These are phyloP conservation scores for Phaseolus lunatus DNA, from an alignment of 306 rosid genomes.

Conservation along the genomic window DNA sequence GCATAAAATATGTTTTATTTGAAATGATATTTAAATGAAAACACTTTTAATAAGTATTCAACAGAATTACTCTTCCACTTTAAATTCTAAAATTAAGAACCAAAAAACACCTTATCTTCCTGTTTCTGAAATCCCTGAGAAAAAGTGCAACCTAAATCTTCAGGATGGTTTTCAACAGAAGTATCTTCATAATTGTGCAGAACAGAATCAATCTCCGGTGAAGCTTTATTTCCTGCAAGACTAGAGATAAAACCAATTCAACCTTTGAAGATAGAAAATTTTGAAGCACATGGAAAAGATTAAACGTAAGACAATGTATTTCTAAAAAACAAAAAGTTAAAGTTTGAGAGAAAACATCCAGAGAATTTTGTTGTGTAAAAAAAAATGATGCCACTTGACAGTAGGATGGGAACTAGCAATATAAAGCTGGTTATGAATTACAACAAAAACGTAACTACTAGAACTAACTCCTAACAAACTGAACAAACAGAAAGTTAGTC, in stretches of 20 bases:
- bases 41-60: conserved; percentile 24
- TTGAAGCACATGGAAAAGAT: conserved; percentile 5
- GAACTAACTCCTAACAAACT: too few species aligned
- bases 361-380: too few species aligned
- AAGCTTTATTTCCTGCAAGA: conserved; percentile 53
- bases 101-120: conserved; percentile 49
- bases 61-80: conserved; percentile 45
- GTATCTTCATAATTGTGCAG: conserved; percentile 57
- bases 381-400: too few species aligned
- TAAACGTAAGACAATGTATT: conserved; percentile 23
- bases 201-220: conserved; percentile 54
- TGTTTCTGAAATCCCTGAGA: conserved; percentile 46
- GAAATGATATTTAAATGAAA: conserved; percentile 38
- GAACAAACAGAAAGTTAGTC: not conserved
- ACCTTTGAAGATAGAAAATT: conserved; percentile 30
- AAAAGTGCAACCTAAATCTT: conserved; percentile 47
- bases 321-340: conserved; percentile 29
- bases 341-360: not conserved
- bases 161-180: conserved; percentile 36
- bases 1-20: conserved; percentile 46
- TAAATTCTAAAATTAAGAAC: conserved; percentile 40
- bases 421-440: too few species aligned
- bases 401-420: too few species aligned
- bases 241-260: conserved; percentile 57
- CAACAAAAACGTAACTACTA: too few species aligned